phyloP scores from a whole-genome alignment of 2,329 filamentous ascomycete species.

The Pestalotiopsis sp. region DNA sequence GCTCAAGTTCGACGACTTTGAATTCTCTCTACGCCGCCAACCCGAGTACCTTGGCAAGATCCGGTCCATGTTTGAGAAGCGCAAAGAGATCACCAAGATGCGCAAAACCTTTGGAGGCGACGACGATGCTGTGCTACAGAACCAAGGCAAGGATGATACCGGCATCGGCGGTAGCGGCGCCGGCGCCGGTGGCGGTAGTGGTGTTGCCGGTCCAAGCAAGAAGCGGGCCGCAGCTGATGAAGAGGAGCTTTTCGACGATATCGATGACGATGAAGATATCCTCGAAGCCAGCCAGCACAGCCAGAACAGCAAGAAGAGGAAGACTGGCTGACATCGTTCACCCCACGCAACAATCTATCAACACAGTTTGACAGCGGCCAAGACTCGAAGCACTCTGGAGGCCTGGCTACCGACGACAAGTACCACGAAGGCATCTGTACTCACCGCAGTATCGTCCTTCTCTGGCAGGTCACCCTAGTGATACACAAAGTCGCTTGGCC shows the following conservation, averaged over 20 bases:
- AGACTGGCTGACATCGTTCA: background rate
- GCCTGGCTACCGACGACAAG: too few species aligned
- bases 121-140: conserved; percentile 56
- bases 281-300: conserved; percentile 16
- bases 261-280: conserved; percentile 18
- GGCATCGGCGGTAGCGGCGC: conserved; percentile 1
- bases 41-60: conserved; percentile 85
- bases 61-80: conserved; percentile 85
- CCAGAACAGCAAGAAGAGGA: conserved; percentile 17
- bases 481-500: too few species aligned
- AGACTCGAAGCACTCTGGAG: background rate
- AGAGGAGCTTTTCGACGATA: conserved; percentile 35
- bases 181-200: conserved; percentile 17
- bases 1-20: conserved; percentile 98
- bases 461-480: too few species aligned
- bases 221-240: conserved; percentile 16
- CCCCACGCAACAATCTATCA: background rate
- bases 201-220: conserved; percentile 19
- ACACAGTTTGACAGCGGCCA: background rate
- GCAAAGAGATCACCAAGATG: conserved; percentile 81
- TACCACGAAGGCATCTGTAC: too few species aligned
- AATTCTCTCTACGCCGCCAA: conserved; percentile 88
- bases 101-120: conserved; percentile 75
- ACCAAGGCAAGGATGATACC: conserved; percentile 27
- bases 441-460: too few species aligned